Base-by-base conservation (phyloP, 1,284 basidiomycete genomes). In the Cryptococcus hybrid region DNA sequence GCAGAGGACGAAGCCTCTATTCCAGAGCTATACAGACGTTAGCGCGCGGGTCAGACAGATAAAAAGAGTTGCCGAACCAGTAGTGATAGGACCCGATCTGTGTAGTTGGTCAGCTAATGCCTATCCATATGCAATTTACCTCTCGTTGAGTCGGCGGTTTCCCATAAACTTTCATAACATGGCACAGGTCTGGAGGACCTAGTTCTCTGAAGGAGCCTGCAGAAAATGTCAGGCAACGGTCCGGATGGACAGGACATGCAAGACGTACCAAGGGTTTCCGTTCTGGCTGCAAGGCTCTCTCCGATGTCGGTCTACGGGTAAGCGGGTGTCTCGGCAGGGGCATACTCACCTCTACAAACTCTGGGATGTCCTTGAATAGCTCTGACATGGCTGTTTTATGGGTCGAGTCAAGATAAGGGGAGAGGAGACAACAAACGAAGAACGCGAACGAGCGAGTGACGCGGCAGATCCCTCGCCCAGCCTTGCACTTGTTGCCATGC, bases 1-100 rank as follows among this genome's bases (percentile, higher is more conserved):
- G 95, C 96, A 9, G 93, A 97, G 1, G 93, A 96, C 8, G 92
- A 96, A 0, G 95, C 92, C 76, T 99, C 95, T 51, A 98, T 91
- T 35, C 95, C 95, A 0, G 95, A 98, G 56, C 97, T 77, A 58
- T 13, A 4, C 47, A 36, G 51, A 24, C 18, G 15, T 62, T 30
- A 65, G 62, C 40, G n/a, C 40, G n/a, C 15, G 11, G 3, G 5
- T 9, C 2, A 35, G 3, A 36, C 37, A n/a, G 47, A 12, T 5
- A 36, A 13, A 30, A 35, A 7, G 35, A 12, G 24, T 47, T 39
- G 43, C 24, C 68, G 42, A 52, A 74, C 76, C 75, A 85, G 73
- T 89, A 93, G 79, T 97, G 93, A 75, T 95, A 96, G 34, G 92
- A 94, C 45, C 91, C 91, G 57, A 91, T 80, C 91, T 95, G 70